These are phyloP conservation scores for Boletellus deceptivus DNA, from an alignment of 1,284 basidiomycete species.

Conservation along the genomic window DNA sequence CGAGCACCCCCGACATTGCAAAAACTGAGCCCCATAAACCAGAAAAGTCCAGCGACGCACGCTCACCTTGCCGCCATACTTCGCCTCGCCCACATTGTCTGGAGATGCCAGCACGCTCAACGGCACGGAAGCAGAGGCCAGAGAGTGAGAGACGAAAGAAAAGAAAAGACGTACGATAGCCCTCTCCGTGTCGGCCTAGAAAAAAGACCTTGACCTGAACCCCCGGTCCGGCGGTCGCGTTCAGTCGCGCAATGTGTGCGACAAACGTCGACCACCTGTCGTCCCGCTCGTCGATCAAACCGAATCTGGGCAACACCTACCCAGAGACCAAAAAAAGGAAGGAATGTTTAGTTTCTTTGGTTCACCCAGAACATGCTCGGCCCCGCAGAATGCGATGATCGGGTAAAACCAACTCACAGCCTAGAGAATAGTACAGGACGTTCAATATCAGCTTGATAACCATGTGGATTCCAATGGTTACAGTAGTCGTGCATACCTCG, in stretches of 20 bases:
- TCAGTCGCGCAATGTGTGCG: conserved; percentile 43
- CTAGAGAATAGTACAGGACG: conserved; percentile 2
- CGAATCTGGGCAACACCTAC: conserved; percentile 61
- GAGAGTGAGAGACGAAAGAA: not conserved
- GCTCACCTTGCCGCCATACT: conserved; percentile 63
- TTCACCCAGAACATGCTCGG: no score
- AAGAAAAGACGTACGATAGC: conserved; percentile 40
- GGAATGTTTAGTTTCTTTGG: no score
- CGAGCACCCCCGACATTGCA: no score
- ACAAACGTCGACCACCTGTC: conserved; percentile 56
- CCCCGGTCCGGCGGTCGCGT: conserved; percentile 38
- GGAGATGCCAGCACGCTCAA: not conserved
- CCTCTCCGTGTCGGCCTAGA: conserved; percentile 71
- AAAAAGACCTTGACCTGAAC: conserved; percentile 63
- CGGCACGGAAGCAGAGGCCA: no score
- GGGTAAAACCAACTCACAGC: conserved; percentile 14
- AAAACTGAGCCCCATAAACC: no score
- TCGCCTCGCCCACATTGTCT: conserved; percentile 74
- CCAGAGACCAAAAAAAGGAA: not conserved
- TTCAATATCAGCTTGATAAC: not conserved
- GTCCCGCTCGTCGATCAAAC: conserved; percentile 50
- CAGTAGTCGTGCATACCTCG: conserved; percentile 9
- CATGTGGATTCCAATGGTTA: no score
- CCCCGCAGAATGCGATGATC: no score
- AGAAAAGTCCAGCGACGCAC: not conserved